phyloP scores from a whole-genome alignment of 2,329 filamentous ascomycete species.

The Colletotrichum trifolii region DNA sequence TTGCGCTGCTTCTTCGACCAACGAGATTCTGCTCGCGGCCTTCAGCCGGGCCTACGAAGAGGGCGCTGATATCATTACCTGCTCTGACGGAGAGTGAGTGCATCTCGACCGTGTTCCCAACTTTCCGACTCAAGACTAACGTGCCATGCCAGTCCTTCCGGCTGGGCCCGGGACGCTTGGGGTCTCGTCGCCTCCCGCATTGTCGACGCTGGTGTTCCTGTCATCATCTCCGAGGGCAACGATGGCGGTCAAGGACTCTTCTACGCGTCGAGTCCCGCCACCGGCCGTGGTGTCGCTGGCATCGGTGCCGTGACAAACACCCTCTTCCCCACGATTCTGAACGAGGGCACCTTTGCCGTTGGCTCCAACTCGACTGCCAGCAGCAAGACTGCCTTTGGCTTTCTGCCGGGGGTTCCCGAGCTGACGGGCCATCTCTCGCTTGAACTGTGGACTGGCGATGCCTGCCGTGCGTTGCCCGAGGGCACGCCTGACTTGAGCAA shows the following conservation, averaged over 20 bases:
- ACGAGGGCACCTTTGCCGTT: constrained; percentile 18
- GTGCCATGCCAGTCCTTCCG: constrained; percentile 35
- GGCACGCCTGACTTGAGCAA: constrained; percentile 52
- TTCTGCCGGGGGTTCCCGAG: constrained; percentile 6
- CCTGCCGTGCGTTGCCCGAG: constrained; percentile 40
- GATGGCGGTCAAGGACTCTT: constrained; percentile 40
- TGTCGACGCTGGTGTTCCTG: constrained; percentile 43
- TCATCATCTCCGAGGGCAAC: constrained; percentile 44
- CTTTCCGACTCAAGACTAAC: constrained; percentile 38
- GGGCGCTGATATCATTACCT: constrained; percentile 48
- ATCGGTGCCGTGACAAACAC: constrained; percentile 42
- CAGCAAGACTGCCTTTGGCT: constrained; percentile 14
- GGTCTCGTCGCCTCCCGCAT: constrained; percentile 42
- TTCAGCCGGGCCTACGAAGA: constrained; percentile 56
- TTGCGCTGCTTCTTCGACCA: constrained; percentile 46
- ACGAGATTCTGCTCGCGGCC: constrained; percentile 54
- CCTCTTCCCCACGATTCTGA: constrained; percentile 18
- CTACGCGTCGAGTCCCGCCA: constrained; percentile 39
- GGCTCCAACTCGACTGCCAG: constrained; percentile 11
- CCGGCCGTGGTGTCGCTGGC: constrained; percentile 33
- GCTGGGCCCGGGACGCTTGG: constrained; percentile 44
- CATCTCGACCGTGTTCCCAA: constrained; percentile 39
- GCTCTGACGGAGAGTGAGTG: constrained; percentile 41
- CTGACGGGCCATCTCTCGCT: constrained; percentile 28
- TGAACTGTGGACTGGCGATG: constrained; percentile 35